Conservation (phyloP, 139 green algal genomes). For the Limnomonas spitsbergensis region DNA sequence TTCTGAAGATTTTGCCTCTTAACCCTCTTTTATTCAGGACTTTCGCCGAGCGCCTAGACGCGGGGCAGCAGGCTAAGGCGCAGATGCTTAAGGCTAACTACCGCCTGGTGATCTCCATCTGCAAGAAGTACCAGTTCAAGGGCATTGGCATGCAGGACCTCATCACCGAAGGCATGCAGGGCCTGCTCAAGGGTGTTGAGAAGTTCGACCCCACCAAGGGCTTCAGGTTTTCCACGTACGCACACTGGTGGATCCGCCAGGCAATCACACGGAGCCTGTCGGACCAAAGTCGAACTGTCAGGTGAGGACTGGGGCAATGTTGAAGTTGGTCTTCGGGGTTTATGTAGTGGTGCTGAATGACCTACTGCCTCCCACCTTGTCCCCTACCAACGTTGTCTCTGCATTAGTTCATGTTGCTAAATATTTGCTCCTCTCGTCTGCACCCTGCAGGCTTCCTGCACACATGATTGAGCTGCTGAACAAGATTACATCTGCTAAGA, state of each 20-base stretch:
- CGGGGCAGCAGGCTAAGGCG: constrained; percentile 63
- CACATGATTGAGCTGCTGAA: constrained; percentile 73
- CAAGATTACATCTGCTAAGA: constrained; percentile 38
- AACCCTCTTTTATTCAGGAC: background rate
- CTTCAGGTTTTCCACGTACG: constrained; percentile 97
- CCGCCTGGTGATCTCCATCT: constrained; percentile 88
- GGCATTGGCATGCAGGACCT: constrained; percentile 66
- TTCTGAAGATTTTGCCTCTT: no score
- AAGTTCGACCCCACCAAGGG: constrained; percentile 88
- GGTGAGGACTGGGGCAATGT: background rate
- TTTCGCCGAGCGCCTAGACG: constrained; percentile 29
- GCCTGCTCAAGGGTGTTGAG: constrained; percentile 79
- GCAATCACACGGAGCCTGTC: constrained; percentile 55
- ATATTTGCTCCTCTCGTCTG: background rate
- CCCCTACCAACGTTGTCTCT: background rate
- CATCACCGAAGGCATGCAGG: constrained; percentile 76
- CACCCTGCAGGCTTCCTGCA: constrained; percentile 54
- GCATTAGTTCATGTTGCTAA: background rate
- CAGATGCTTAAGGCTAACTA: constrained; percentile 90
- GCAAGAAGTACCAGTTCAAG: constrained; percentile 74
- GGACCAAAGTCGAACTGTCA: constrained; percentile 51
- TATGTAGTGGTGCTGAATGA: background rate
- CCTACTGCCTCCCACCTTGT: background rate
- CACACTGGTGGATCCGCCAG: constrained; percentile 97
- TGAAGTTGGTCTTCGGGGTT: no score